Percentiles rank a stretch among this genome's conserved stretches.
Evolutionary conservation across 768 basidiomycete species (phyloP).

Genomic region (Neoboletus brunneissimus): DNA sequence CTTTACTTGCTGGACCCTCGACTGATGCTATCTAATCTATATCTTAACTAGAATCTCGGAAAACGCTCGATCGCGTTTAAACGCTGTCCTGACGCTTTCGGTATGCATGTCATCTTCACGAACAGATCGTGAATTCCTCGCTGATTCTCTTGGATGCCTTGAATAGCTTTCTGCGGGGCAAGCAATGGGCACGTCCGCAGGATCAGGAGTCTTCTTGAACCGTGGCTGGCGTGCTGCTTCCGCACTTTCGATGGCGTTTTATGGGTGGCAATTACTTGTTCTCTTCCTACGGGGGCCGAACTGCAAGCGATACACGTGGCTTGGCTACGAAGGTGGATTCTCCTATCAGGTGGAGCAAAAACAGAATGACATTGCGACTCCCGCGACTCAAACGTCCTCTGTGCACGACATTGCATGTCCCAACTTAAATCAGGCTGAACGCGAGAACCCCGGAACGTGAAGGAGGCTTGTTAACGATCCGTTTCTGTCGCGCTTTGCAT

Average conservation of each 20-base stretch:
- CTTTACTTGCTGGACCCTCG: background rate
- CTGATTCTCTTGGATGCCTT: background rate
- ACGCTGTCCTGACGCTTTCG: conserved; percentile 27
- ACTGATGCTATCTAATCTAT: background rate
- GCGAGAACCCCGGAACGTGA: background rate
- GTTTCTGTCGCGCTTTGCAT: background rate
- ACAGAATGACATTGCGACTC: background rate
- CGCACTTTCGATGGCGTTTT: conserved; percentile 33
- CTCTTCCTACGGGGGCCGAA: conserved; percentile 39
- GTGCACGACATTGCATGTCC: background rate
- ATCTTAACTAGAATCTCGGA: conserved; percentile 23
- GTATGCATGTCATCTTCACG: conserved; percentile 9
- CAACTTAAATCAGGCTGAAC: background rate
- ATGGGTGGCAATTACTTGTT: conserved; percentile 34
- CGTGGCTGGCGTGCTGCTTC: conserved; percentile 39
- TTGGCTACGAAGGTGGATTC: conserved; percentile 60
- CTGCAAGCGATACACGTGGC: conserved; percentile 42
- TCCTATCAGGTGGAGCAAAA: conserved; percentile 6
- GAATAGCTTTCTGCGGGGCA: conserved; percentile 35
- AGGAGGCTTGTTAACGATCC: background rate
- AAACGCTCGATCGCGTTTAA: conserved; percentile 26
- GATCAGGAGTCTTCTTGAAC: conserved; percentile 38
- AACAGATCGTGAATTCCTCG: too few species aligned
- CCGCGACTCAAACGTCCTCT: conserved; percentile 4
- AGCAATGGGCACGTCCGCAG: conserved; percentile 41